These are phyloP conservation scores for Nothopassalora personata DNA, from an alignment of 2,329 filamentous ascomycete genomes.

Conservation along the genomic window DNA sequence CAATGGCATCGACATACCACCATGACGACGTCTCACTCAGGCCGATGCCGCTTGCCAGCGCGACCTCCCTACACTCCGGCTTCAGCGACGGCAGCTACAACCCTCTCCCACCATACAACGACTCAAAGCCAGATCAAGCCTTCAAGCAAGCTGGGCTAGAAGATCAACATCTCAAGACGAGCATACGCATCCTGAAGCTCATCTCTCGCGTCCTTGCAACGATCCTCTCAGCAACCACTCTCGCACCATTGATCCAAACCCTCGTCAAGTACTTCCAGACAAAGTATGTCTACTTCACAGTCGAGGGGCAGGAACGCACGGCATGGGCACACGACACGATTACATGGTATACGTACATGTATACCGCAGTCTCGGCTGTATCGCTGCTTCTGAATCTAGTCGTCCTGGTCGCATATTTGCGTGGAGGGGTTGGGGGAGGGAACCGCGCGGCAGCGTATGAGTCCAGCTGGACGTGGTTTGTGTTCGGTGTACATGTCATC, in stretches of 20 bases:
- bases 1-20: not conserved
- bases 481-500: conserved; percentile 32
- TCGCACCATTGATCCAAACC: conserved; percentile 35
- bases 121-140: not conserved
- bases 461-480: conserved; percentile 28
- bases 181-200: conserved; percentile 36
- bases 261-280: conserved; percentile 37
- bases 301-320: conserved; percentile 29
- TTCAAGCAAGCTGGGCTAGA: not conserved
- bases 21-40: not conserved
- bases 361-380: conserved; percentile 31
- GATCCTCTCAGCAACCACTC: conserved; percentile 32
- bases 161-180: conserved; percentile 31
- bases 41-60: not conserved
- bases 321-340: conserved; percentile 37
- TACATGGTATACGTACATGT: conserved; percentile 39
- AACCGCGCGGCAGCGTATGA: conserved; percentile 31
- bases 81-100: not conserved
- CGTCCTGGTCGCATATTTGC: conserved; percentile 33
- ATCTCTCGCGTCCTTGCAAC: conserved; percentile 33
- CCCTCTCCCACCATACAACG: not conserved
- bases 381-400: conserved; percentile 33
- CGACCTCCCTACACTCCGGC: not conserved
- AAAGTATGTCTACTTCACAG: conserved; percentile 23
- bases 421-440: conserved; percentile 29